phyloP scores from a whole-genome alignment of 2,329 filamentous ascomycete genomes.

The Hypoxylon sp. region DNA sequence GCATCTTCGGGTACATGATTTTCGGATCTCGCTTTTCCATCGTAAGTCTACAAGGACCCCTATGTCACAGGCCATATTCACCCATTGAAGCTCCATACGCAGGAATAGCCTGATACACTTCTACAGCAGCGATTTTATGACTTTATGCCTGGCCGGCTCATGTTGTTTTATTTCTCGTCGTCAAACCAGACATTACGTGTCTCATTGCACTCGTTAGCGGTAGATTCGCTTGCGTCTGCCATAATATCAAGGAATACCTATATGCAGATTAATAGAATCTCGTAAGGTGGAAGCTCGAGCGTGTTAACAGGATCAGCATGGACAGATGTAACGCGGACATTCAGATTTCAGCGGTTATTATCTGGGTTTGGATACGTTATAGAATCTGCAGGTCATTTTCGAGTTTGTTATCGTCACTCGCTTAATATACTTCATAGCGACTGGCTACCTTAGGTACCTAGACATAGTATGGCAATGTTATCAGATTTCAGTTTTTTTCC shows the following conservation, averaged over 20 bases:
- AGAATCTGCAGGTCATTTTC: not conserved
- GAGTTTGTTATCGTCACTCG: not conserved
- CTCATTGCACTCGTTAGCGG: constrained; percentile 5
- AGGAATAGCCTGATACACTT: not conserved
- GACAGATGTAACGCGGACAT: not conserved
- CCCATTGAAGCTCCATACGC: not conserved
- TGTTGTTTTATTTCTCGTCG: not conserved
- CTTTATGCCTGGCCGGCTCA: not conserved
- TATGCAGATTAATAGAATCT: constrained; percentile 1
- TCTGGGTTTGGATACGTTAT: not conserved
- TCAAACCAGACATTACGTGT: not conserved
- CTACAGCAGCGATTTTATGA: not conserved
- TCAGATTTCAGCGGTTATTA: not conserved
- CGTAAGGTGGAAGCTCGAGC: not conserved
- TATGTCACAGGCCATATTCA: not conserved
- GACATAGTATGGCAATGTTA: not conserved
- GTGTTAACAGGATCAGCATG: not conserved
- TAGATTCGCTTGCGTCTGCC: not conserved
- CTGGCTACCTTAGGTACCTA: no score
- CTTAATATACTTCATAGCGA: not conserved
- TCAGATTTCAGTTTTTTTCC: not conserved
- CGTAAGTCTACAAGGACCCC: constrained; percentile 5
- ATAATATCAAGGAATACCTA: not conserved
- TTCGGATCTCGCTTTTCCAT: not conserved
- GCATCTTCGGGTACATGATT: not conserved